Evolutionary conservation across 306 rosid species (phyloP).

Genomic region (Sesbania bispinosa): DNA sequence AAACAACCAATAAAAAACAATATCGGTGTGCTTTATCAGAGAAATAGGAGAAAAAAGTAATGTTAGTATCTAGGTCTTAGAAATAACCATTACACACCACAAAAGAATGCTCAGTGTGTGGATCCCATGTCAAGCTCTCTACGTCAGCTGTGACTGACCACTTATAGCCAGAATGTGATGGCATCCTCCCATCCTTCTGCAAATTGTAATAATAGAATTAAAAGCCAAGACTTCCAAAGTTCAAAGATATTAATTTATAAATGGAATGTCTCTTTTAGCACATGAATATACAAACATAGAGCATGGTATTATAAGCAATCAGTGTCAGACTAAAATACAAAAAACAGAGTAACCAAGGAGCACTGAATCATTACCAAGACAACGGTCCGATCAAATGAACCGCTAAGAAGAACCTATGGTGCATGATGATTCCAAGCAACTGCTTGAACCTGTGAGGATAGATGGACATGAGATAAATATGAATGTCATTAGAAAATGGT

Average conservation of each 20-base stretch:
- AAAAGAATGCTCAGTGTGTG: constrained; percentile 33
- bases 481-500: constrained; percentile 18
- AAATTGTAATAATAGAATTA: constrained; percentile 23
- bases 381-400: constrained; percentile 80
- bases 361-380: constrained; percentile 65
- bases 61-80: background rate
- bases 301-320: background rate
- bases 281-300: background rate
- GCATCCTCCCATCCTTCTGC: constrained; percentile 79
- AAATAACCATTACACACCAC: constrained; percentile 35
- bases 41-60: background rate
- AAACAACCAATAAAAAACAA: background rate
- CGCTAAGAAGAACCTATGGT: constrained; percentile 76
- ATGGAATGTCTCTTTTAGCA: background rate
- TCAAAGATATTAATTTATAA: background rate
- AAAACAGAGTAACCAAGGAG: background rate
- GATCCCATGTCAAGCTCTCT: constrained; percentile 81
- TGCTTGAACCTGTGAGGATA: constrained; percentile 77
- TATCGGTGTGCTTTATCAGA: background rate
- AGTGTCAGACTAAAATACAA: background rate
- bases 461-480: background rate
- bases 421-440: constrained; percentile 76
- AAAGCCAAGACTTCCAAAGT: background rate
- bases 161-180: constrained; percentile 72
- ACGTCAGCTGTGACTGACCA: constrained; percentile 74